Percentiles rank a stretch among this genome's conserved stretches.
These are phyloP conservation scores for rapeseed (Brassica napus) DNA, from an alignment of 345 rosid species.

Conservation along the genomic window DNA sequence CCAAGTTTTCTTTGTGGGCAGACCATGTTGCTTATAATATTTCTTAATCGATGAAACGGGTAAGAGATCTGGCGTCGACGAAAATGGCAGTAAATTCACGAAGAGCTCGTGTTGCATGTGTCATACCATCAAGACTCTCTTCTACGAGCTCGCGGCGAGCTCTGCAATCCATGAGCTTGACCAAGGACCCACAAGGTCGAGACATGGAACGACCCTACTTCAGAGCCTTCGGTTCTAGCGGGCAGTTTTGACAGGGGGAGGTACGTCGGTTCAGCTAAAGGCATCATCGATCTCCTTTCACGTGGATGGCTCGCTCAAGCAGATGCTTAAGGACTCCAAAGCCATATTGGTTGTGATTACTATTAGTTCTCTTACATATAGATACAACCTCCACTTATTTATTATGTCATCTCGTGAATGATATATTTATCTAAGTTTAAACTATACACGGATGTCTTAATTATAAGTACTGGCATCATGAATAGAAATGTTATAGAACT, in stretches of 20 bases:
- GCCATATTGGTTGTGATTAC: background rate
- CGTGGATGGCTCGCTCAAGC: slow-evolving; percentile 70
- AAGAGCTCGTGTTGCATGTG: slow-evolving; percentile 92
- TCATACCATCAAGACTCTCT: slow-evolving; percentile 82
- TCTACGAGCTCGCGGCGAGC: slow-evolving; percentile 83
- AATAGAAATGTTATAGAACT: background rate
- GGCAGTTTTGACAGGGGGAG: slow-evolving; percentile 86
- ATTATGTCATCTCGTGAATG: background rate
- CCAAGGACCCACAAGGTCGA: slow-evolving; percentile 59
- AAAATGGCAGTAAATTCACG: slow-evolving; percentile 87
- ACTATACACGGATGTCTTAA: background rate
- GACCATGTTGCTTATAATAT: background rate
- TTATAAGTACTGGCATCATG: background rate
- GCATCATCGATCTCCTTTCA: slow-evolving; percentile 69
- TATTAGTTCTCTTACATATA: background rate
- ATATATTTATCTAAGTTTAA: background rate
- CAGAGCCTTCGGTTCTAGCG: slow-evolving; percentile 59
- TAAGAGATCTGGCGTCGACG: slow-evolving; percentile 71
- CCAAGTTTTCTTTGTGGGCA: background rate
- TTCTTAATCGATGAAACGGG: slow-evolving; percentile 51
- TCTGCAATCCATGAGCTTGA: slow-evolving; percentile 89
- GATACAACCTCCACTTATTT: background rate
- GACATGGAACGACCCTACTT: slow-evolving; percentile 71
- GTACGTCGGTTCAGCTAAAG: slow-evolving; percentile 76
- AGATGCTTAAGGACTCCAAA: background rate